Percentiles rank a stretch among this genome's conserved stretches.
Conservation (phyloP, 257 asterid species). For the Apocynum venetum region DNA sequence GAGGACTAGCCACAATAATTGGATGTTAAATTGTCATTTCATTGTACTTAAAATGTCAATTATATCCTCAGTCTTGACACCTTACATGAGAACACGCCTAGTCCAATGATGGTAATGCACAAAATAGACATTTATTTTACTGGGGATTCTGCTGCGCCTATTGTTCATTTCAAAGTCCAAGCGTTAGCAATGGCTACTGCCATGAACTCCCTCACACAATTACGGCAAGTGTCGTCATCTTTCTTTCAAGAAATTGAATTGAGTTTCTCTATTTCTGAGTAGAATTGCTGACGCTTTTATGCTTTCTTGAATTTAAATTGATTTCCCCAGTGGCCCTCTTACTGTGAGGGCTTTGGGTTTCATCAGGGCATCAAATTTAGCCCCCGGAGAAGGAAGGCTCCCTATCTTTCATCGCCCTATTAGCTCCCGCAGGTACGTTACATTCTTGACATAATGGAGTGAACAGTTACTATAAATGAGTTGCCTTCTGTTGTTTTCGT, state of each 20-base stretch:
- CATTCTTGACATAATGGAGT: not conserved
- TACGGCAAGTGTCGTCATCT: conserved; percentile 37
- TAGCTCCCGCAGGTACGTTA: conserved; percentile 46
- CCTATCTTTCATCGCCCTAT: conserved; percentile 32
- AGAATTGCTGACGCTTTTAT: not conserved
- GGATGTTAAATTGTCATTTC: not conserved
- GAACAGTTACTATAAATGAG: not conserved
- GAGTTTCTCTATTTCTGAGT: not conserved
- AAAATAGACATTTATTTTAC: not conserved
- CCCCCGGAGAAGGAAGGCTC: conserved; percentile 17
- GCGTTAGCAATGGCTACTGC: conserved; percentile 27
- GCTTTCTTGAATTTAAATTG: conserved; percentile 18
- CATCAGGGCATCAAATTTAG: conserved; percentile 37
- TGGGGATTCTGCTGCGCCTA: not conserved
- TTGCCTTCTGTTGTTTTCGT: not conserved
- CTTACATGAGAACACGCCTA: not conserved
- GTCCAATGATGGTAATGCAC: not conserved
- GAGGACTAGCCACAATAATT: not conserved
- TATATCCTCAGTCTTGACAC: not conserved
- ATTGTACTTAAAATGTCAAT: conserved; percentile 1
- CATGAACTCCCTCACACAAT: conserved; percentile 38
- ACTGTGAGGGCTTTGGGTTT: conserved; percentile 38
- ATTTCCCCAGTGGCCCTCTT: conserved; percentile 44
- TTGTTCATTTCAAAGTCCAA: not conserved
- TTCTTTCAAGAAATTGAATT: not conserved